A percentile compares a stretch with the other conserved stretches of the same genome.
Evolutionary conservation across 768 basidiomycete genomes (phyloP).

Genomic region (Podaxis sp.): DNA sequence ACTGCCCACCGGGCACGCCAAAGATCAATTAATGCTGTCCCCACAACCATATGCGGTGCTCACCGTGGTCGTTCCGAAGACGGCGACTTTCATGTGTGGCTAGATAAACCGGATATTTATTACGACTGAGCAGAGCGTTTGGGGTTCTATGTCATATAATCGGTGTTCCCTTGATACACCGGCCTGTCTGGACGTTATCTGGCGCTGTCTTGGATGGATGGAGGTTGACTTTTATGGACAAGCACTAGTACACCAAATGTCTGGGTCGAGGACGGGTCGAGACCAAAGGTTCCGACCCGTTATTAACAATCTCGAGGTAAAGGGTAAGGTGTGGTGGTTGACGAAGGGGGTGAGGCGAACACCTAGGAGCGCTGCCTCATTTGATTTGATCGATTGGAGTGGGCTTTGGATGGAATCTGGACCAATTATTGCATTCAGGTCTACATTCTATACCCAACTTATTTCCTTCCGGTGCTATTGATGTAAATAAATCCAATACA

Average conservation of each 20-base stretch:
- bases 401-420: no score
- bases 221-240: neutral
- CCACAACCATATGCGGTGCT: neutral
- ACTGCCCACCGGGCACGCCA: slow-evolving; percentile 19
- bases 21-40: neutral
- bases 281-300: neutral
- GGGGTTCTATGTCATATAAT: neutral
- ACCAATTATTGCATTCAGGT: no score
- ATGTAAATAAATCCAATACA: no score
- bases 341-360: no score
- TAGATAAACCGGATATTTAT: no score
- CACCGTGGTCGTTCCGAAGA: slow-evolving; percentile 36
- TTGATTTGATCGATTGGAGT: no score
- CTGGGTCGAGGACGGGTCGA: neutral
- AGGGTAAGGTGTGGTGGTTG: no score
- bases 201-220: no score
- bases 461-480: no score
- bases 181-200: neutral
- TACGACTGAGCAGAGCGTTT: neutral
- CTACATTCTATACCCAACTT: no score
- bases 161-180: neutral
- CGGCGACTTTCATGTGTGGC: slow-evolving; percentile 33
- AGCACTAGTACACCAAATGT: neutral
- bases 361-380: no score
- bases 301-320: neutral